These are phyloP conservation scores for Leonotis leonurus DNA, from an alignment of 257 asterid genomes.

Conservation along the genomic window DNA sequence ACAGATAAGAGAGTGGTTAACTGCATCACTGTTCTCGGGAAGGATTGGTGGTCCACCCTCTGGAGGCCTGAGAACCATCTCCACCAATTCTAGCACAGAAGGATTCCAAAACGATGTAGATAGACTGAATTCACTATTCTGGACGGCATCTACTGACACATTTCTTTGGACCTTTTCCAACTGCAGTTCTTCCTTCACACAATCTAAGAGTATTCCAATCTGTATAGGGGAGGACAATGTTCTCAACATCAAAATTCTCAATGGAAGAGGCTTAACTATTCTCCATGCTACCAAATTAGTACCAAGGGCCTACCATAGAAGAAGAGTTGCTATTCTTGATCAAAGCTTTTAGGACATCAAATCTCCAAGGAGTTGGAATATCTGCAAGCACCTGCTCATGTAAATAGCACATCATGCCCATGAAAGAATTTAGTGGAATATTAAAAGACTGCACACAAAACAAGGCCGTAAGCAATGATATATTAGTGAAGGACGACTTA, in stretches of 20 bases:
- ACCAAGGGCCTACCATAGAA: slow-evolving; percentile 60
- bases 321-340: slow-evolving; percentile 61
- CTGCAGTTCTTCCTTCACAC: slow-evolving; percentile 64
- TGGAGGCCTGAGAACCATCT: slow-evolving; percentile 72
- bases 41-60: slow-evolving; percentile 85
- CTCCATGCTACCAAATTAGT: slow-evolving; percentile 8
- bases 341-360: slow-evolving; percentile 68
- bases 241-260: neutral
- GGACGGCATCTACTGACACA: slow-evolving; percentile 19
- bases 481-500: neutral
- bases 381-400: slow-evolving; percentile 64
- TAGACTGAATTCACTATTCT: slow-evolving; percentile 14
- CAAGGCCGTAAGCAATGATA: neutral
- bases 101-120: slow-evolving; percentile 53
- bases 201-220: slow-evolving; percentile 73
- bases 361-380: slow-evolving; percentile 57
- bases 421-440: neutral
- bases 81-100: slow-evolving; percentile 60
- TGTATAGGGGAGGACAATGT: slow-evolving; percentile 12
- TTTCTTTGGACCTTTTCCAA: slow-evolving; percentile 29
- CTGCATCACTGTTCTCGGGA: slow-evolving; percentile 86
- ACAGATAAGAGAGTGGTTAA: slow-evolving; percentile 26
- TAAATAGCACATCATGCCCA: slow-evolving; percentile 12
- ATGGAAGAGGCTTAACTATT: slow-evolving; percentile 3
- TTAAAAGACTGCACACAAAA: neutral